A percentile compares a stretch with the other conserved stretches of the same genome.
Conservation (phyloP, 768 basidiomycete genomes). For the Xerocomellus intermedius region DNA sequence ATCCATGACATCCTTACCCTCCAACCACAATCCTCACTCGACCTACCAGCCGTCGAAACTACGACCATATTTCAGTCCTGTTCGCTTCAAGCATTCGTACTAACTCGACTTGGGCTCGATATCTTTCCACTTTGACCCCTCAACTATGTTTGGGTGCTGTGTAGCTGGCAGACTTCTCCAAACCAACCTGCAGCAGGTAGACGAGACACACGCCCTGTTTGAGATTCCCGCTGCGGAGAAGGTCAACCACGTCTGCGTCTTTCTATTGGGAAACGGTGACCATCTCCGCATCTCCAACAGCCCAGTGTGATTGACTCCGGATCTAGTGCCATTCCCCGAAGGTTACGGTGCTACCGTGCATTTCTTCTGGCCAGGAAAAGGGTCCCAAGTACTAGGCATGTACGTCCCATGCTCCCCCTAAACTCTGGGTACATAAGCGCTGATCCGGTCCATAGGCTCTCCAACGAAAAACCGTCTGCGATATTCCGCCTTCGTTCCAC, state of each 20-base stretch:
- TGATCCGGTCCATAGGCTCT: constrained; percentile 52
- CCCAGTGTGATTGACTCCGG: neutral
- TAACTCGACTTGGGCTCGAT: neutral
- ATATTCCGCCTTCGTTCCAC: constrained; percentile 80
- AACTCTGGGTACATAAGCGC: neutral
- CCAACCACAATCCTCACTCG: constrained; percentile 5
- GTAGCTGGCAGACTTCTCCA: constrained; percentile 77
- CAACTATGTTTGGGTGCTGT: constrained; percentile 72
- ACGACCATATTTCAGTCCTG: neutral
- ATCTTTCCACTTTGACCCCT: neutral
- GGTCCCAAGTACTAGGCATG: constrained; percentile 86
- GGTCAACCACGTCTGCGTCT: constrained; percentile 86
- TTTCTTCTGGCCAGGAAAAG: constrained; percentile 83
- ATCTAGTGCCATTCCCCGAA: constrained; percentile 71
- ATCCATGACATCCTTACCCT: constrained; percentile 12
- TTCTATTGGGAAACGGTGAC: constrained; percentile 75
- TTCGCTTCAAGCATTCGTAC: neutral
- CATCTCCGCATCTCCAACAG: neutral
- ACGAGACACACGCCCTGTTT: constrained; percentile 81
- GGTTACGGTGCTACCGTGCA: constrained; percentile 85
- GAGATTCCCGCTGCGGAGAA: constrained; percentile 66
- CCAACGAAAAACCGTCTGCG: constrained; percentile 86
- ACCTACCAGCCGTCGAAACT: neutral
- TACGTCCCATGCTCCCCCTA: constrained; percentile 34
- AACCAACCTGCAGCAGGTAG: constrained; percentile 77